Evolutionary conservation across 2,329 filamentous ascomycete species (phyloP).

Genomic region (Fusarium goolgardi): DNA sequence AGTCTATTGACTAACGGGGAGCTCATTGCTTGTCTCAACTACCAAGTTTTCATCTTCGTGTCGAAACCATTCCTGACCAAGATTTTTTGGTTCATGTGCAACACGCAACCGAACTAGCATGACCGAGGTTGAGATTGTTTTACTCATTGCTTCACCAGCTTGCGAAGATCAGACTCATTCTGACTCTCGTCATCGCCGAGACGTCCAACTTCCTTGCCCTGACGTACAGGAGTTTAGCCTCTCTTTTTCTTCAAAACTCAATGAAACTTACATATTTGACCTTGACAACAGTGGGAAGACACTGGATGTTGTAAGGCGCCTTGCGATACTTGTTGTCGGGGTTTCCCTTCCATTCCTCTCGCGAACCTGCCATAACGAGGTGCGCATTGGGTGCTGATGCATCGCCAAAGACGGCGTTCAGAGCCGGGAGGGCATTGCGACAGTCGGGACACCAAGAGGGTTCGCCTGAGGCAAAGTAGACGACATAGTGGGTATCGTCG

Average conservation of each 20-base stretch:
- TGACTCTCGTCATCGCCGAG: conserved; percentile 46
- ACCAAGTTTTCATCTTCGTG: neutral
- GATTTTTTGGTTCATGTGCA: neutral
- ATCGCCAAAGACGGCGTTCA: conserved; percentile 42
- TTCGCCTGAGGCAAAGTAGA: conserved; percentile 49
- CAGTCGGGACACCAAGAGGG: conserved; percentile 49
- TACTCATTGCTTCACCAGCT: conserved; percentile 19
- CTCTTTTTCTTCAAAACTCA: fast-evolving
- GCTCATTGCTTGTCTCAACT: neutral
- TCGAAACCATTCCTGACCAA: neutral
- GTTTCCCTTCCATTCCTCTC: conserved; percentile 43
- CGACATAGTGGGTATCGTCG: conserved; percentile 47
- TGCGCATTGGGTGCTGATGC: conserved; percentile 43
- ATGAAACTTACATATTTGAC: conserved; percentile 39
- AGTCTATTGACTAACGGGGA: too few relatives aligned
- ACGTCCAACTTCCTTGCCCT: conserved; percentile 46
- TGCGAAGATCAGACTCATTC: conserved; percentile 43
- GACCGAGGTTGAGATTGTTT: fast-evolving
- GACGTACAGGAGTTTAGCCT: neutral
- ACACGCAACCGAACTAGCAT: neutral
- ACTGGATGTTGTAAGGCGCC: conserved; percentile 44
- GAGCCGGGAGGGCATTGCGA: conserved; percentile 42
- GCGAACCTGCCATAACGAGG: conserved; percentile 44
- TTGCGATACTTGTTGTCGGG: conserved; percentile 45
- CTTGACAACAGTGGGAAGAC: conserved; percentile 47